Evolutionary conservation across 441 rosid genomes (phyloP).

Genomic region (Adansonia rubrostipa): DNA sequence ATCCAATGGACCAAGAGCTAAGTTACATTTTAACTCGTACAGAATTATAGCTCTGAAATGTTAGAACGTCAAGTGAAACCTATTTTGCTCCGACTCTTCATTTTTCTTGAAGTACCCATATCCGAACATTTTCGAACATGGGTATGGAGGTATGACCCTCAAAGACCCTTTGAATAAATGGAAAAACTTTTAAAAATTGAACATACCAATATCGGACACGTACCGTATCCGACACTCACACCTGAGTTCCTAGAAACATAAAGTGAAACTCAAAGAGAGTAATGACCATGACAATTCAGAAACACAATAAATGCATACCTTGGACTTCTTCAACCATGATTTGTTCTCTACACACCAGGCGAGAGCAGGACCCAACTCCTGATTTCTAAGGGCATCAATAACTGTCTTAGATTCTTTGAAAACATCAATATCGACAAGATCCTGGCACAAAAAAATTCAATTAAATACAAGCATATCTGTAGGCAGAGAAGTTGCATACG

Average conservation of each 20-base stretch:
- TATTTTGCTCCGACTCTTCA: too few species aligned
- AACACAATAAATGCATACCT: slow-evolving; percentile 47
- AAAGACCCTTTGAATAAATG: too few species aligned
- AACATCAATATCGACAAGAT: slow-evolving; percentile 65
- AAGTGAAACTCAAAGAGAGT: neutral
- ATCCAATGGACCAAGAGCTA: neutral
- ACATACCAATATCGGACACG: too few species aligned
- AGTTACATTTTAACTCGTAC: neutral
- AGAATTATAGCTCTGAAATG: neutral
- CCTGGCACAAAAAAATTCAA: slow-evolving; percentile 45
- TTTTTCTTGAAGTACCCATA: too few species aligned
- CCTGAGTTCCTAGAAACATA: neutral
- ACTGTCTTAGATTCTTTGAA: slow-evolving; percentile 87
- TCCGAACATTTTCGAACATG: too few species aligned
- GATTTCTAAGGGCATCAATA: slow-evolving; percentile 78
- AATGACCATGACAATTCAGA: slow-evolving; percentile 8
- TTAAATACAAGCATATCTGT: slow-evolving; percentile 14
- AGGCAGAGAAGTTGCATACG: neutral
- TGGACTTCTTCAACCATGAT: slow-evolving; percentile 85
- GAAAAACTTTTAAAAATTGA: too few species aligned
- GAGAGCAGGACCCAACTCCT: slow-evolving; percentile 83
- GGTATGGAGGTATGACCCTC: too few species aligned
- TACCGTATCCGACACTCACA: too few species aligned
- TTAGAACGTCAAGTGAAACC: too few species aligned
- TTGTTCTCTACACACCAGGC: slow-evolving; percentile 93